A percentile compares a stretch with the other conserved stretches of the same genome.
Conservation (phyloP, 495 filamentous ascomycete genomes). For the Penicillium odoratum region DNA sequence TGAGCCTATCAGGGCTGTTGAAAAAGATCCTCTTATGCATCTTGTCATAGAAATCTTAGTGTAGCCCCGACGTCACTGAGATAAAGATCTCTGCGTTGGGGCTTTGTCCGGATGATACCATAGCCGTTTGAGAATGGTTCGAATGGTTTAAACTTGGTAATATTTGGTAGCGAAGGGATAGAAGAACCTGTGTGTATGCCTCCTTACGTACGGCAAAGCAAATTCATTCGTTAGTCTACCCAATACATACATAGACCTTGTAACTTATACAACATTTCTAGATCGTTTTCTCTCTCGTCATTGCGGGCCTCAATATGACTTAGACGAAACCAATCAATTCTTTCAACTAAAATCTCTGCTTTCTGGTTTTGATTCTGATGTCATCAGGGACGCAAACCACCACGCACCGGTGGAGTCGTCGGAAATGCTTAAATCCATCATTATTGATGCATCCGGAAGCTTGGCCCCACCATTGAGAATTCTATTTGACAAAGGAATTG, state of each 20-base stretch:
- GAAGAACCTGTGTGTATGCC: not conserved
- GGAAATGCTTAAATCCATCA: conserved; percentile 33
- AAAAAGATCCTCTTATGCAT: not conserved
- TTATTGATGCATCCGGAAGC: conserved; percentile 35
- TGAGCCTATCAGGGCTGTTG: not conserved
- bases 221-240: no score
- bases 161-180: not conserved
- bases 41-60: not conserved
- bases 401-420: conserved; percentile 1
- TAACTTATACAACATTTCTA: no score
- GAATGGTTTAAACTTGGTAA: not conserved
- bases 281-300: not conserved
- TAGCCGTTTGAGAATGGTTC: no score
- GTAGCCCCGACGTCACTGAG: not conserved
- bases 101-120: not conserved
- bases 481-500: not conserved
- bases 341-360: not conserved
- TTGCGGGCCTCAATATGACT: not conserved
- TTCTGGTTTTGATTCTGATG: conserved; percentile 16
- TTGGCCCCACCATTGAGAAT: conserved; percentile 12
- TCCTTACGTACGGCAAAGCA: not conserved
- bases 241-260: no score
- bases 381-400: conserved; percentile 29
- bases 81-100: not conserved
- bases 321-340: not conserved